phyloP scores from a whole-genome alignment of 192 early-diverging fungal species.

The Physocladia obscura region DNA sequence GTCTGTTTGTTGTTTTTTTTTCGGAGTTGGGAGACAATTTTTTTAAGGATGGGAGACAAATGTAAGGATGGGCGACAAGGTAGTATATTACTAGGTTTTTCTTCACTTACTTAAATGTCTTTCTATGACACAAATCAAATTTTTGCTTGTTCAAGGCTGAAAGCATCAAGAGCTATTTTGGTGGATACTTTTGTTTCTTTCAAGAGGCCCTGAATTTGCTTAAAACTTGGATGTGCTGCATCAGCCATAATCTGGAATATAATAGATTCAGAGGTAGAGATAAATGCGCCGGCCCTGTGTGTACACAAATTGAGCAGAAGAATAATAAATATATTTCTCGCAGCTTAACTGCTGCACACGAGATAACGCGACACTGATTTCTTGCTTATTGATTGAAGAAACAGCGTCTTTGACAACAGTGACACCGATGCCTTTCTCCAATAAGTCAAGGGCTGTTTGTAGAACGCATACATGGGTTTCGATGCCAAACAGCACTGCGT shows the following conservation, averaged over 20 bases:
- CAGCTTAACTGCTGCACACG: neutral
- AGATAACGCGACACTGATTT: conserved; percentile 50
- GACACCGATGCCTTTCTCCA: conserved; percentile 74
- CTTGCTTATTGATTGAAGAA: conserved; percentile 77
- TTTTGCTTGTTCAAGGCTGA: too few species aligned
- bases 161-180: conserved; percentile 31
- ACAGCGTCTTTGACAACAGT: conserved; percentile 92
- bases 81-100: too few species aligned
- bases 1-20: too few species aligned
- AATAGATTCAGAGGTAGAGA: conserved; percentile 50
- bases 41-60: too few species aligned
- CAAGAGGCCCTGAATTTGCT: conserved; percentile 72
- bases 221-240: conserved; percentile 79
- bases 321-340: neutral
- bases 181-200: conserved; percentile 79
- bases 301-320: conserved; percentile 27
- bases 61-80: too few species aligned
- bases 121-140: too few species aligned
- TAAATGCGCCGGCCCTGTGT: conserved; percentile 34
- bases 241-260: conserved; percentile 62
- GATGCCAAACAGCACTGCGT: conserved; percentile 75
- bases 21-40: too few species aligned
- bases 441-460: conserved; percentile 89
- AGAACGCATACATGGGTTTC: conserved; percentile 91
- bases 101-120: too few species aligned